Percentiles rank a stretch among this genome's conserved stretches.
These are phyloP conservation scores for Leishmania braziliensis DNA, from an alignment of 208 protist genomes.

Conservation along the genomic window DNA sequence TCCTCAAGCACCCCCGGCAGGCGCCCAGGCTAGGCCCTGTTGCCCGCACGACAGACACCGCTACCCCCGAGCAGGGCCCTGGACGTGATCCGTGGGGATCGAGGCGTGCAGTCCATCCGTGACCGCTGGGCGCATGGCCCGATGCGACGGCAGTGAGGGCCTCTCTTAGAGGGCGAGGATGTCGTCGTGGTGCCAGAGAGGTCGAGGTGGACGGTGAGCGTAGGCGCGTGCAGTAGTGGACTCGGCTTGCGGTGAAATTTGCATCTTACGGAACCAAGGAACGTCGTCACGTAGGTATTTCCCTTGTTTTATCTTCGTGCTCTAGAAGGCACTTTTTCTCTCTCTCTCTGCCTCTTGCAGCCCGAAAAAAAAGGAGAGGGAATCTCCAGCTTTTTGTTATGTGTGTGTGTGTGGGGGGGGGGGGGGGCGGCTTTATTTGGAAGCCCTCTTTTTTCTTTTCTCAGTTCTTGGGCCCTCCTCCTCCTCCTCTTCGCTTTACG, in stretches of 20 bases:
- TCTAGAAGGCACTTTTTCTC: neutral
- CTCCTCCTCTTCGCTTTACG: neutral
- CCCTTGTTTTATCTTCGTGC: neutral
- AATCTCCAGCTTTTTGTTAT: neutral
- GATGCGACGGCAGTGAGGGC: too few species aligned
- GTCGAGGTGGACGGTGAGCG: too few species aligned
- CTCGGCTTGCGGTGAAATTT: too few species aligned
- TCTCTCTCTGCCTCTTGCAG: neutral
- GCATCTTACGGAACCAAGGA: too few species aligned
- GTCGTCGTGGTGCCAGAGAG: neutral
- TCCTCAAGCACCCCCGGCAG: neutral
- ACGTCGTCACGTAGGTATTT: neutral
- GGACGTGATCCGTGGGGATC: too few species aligned
- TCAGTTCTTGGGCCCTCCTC: neutral
- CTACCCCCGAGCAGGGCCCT: too few species aligned
- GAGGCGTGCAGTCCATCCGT: too few species aligned
- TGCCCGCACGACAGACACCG: neutral
- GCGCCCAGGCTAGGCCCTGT: neutral
- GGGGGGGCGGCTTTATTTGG: neutral
- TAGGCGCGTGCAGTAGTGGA: too few species aligned
- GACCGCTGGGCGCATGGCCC: too few species aligned
- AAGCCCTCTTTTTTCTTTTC: neutral
- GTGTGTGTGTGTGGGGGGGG: neutral
- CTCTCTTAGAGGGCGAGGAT: neutral
- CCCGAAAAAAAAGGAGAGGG: neutral